Percentiles rank a stretch among this genome's conserved stretches.
These are phyloP conservation scores for Farysia itapuensis DNA, from an alignment of 1,284 basidiomycete species.

Conservation along the genomic window DNA sequence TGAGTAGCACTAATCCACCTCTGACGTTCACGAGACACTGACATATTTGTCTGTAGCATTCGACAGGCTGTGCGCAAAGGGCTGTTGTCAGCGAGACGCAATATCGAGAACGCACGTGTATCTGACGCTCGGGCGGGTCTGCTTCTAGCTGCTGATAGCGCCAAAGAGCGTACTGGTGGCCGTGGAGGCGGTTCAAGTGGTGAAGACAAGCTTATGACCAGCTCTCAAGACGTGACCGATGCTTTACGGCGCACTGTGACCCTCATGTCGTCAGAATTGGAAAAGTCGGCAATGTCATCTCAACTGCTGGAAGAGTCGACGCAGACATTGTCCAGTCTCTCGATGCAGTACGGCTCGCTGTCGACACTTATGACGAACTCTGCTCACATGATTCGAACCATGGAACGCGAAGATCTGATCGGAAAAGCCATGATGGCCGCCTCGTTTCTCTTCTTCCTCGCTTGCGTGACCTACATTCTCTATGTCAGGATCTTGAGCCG, in stretches of 20 bases:
- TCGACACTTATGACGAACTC: constrained; percentile 48
- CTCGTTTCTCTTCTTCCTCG: constrained; percentile 49
- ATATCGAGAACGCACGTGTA: constrained; percentile 17
- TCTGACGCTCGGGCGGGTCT: constrained; percentile 15
- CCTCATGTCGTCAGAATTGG: constrained; percentile 54
- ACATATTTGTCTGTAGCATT: constrained; percentile 7
- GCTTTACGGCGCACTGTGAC: constrained; percentile 52
- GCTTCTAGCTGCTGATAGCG: constrained; percentile 28
- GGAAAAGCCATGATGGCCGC: constrained; percentile 44
- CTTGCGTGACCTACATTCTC: constrained; percentile 52
- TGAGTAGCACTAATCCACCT: background rate
- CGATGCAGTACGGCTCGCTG: constrained; percentile 51
- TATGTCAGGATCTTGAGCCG: constrained; percentile 51
- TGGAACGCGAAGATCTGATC: constrained; percentile 55
- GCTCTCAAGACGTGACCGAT: constrained; percentile 51
- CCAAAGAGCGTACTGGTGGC: constrained; percentile 27
- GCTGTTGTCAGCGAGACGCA: constrained; percentile 17
- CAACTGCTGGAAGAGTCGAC: constrained; percentile 56
- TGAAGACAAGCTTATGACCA: constrained; percentile 48
- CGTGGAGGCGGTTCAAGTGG: constrained; percentile 24
- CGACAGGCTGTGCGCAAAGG: constrained; percentile 16
- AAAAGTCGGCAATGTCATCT: constrained; percentile 55
- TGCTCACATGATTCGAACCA: constrained; percentile 50
- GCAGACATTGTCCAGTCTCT: constrained; percentile 39
- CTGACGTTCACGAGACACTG: background rate